Evolutionary conservation across 2,329 filamentous ascomycete genomes (phyloP).

Genomic region (Pseudocercospora pini-densiflorae): DNA sequence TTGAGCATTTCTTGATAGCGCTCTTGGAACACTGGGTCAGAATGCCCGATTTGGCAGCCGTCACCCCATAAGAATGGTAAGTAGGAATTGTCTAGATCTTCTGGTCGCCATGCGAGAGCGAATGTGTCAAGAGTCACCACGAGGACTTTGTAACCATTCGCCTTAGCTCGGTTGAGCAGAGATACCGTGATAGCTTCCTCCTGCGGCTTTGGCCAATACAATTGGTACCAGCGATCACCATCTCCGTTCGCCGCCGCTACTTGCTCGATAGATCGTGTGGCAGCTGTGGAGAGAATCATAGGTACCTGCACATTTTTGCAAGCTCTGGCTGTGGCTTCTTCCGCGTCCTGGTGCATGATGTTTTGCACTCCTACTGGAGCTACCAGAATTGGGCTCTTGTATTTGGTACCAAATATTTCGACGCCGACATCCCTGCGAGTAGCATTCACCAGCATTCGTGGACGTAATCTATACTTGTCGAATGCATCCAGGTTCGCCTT

Average conservation of each 20-base stretch:
- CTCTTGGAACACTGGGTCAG: slow-evolving; percentile 63
- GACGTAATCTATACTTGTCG: slow-evolving; percentile 44
- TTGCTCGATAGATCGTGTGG: slow-evolving; percentile 67
- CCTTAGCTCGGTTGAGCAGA: slow-evolving; percentile 65
- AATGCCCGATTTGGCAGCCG: slow-evolving; percentile 57
- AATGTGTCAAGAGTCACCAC: slow-evolving; percentile 77
- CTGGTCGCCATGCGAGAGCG: slow-evolving; percentile 69
- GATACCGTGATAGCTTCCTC: slow-evolving; percentile 66
- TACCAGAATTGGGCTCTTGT: slow-evolving; percentile 61
- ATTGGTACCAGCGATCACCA: slow-evolving; percentile 52
- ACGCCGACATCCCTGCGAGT: slow-evolving; percentile 38
- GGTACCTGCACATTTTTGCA: slow-evolving; percentile 66
- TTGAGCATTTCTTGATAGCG: slow-evolving; percentile 50
- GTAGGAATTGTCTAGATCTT: slow-evolving; percentile 33
- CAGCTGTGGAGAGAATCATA: slow-evolving; percentile 70
- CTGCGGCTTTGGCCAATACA: slow-evolving; percentile 68
- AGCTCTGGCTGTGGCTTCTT: slow-evolving; percentile 66
- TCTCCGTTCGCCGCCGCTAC: slow-evolving; percentile 63
- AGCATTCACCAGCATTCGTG: slow-evolving; percentile 47
- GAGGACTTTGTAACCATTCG: slow-evolving; percentile 65
- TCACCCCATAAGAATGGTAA: slow-evolving; percentile 48
- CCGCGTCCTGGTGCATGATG: slow-evolving; percentile 68
- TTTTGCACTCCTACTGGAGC: slow-evolving; percentile 72
- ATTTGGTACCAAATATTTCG: slow-evolving; percentile 46
- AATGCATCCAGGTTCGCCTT: slow-evolving; percentile 45